These are phyloP conservation scores for Globisporangium iwayamae DNA, from an alignment of 352 stramenopile genomes.

Conservation along the genomic window DNA sequence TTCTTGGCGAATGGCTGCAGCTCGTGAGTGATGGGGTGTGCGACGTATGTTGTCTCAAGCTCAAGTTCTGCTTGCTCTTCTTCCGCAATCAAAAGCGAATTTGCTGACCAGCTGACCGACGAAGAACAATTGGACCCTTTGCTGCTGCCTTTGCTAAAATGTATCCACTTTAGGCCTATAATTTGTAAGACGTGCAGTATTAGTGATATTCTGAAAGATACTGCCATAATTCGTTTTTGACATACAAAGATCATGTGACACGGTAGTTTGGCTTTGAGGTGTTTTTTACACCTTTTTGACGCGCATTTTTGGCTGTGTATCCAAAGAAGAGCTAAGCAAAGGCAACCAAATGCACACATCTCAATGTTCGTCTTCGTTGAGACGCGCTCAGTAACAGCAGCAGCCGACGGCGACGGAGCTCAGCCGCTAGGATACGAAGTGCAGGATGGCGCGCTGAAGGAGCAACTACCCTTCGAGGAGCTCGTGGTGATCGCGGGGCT, in stretches of 20 bases:
- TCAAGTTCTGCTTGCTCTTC: no score
- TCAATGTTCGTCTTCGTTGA: conserved; percentile 45
- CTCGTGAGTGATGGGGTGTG: no score
- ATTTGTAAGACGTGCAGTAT: no score
- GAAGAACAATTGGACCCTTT: no score
- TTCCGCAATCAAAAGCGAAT: no score
- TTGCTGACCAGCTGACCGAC: no score
- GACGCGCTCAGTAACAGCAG: conserved; percentile 8
- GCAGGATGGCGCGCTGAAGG: conserved; percentile 38
- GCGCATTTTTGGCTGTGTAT: not conserved
- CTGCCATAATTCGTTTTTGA: not conserved
- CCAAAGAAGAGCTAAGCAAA: not conserved
- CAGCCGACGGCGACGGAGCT: conserved; percentile 7
- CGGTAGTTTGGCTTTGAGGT: not conserved
- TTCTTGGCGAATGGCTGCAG: no score
- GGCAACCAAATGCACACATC: not conserved
- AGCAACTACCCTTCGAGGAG: conserved; percentile 53
- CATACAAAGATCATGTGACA: not conserved
- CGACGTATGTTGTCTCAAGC: no score
- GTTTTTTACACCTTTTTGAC: not conserved
- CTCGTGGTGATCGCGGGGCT: conserved; percentile 45
- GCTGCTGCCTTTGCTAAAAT: no score
- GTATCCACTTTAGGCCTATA: no score
- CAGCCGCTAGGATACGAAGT: conserved; percentile 21
- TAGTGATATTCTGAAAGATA: no score